phyloP scores from a whole-genome alignment of 108 stramenopile genomes.

The Thalassiosira profunda region DNA sequence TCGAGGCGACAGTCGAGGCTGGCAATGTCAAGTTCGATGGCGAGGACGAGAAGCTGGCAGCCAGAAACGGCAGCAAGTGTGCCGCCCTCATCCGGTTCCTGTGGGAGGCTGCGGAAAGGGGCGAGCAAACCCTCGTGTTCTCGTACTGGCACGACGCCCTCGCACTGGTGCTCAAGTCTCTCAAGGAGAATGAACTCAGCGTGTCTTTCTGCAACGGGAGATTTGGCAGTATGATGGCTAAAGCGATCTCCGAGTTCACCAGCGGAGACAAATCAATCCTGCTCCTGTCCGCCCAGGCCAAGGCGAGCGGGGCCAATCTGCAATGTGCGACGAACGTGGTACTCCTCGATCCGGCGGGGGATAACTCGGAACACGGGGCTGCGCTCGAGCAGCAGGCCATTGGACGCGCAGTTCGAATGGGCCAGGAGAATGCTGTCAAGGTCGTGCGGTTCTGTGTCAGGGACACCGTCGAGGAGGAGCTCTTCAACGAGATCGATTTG shows the following conservation, averaged over 20 bases:
- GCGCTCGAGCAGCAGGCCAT: constrained; percentile 34
- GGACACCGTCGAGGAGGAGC: constrained; percentile 21
- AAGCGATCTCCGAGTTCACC: constrained; percentile 25
- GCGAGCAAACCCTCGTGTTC: constrained; percentile 28
- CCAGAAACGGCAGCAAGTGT: constrained; percentile 29
- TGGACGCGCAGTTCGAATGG: constrained; percentile 39
- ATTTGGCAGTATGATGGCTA: constrained; percentile 9
- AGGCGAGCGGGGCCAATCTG: constrained; percentile 40
- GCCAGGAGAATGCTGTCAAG: constrained; percentile 25
- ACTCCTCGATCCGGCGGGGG: constrained; percentile 27
- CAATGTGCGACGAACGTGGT: constrained; percentile 32
- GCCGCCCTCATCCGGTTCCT: constrained; percentile 33
- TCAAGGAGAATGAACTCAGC: constrained; percentile 16
- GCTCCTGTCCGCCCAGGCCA: constrained; percentile 36
- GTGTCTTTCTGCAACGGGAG: constrained; percentile 39
- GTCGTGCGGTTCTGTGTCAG: constrained; percentile 31
- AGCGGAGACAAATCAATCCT: constrained; percentile 9
- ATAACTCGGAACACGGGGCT: constrained; percentile 25
- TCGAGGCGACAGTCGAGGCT: constrained; percentile 11
- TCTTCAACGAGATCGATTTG: constrained; percentile 18
- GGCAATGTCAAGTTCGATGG: constrained; percentile 11
- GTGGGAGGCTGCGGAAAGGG: not conserved
- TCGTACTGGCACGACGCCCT: constrained; percentile 42
- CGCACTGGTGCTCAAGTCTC: constrained; percentile 12
- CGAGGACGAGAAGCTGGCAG: constrained; percentile 29